A percentile compares a stretch with the other conserved stretches of the same genome.
Conservation (phyloP, 2,329 filamentous ascomycete genomes). For the Fusarium decemcellulare region DNA sequence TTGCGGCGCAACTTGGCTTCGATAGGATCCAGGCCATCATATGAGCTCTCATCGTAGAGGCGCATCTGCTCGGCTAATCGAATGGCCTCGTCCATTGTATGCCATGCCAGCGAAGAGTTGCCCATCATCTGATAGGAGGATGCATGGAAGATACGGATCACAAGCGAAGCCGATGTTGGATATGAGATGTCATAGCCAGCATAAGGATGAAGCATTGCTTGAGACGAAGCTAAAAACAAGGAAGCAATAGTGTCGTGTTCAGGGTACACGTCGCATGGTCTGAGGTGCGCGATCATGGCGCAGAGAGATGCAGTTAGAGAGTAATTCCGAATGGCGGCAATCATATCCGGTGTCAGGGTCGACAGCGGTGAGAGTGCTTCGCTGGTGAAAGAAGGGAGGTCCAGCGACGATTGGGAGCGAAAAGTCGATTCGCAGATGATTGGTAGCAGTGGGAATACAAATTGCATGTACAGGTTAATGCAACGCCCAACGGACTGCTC, state of each 20-base stretch:
- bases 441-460: background rate
- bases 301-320: background rate
- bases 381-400: background rate
- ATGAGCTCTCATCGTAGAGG: slow-evolving; percentile 15
- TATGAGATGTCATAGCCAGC: background rate
- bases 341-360: background rate
- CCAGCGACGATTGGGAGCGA: background rate
- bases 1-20: slow-evolving; percentile 21
- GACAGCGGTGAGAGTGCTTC: background rate
- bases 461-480: background rate
- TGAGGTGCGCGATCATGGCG: background rate
- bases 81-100: slow-evolving; percentile 11
- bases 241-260: background rate
- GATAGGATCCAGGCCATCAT: slow-evolving; percentile 3
- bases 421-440: background rate
- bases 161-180: background rate
- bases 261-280: background rate
- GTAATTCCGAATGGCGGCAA: background rate
- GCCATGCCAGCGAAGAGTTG: background rate
- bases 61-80: slow-evolving; percentile 16
- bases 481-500: background rate
- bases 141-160: background rate
- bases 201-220: background rate
- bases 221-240: background rate
- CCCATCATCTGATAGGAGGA: background rate